A percentile compares a stretch with the other conserved stretches of the same genome.
These are phyloP conservation scores for Rhizopogon rudus DNA, from an alignment of 768 basidiomycete genomes.

Conservation along the genomic window DNA sequence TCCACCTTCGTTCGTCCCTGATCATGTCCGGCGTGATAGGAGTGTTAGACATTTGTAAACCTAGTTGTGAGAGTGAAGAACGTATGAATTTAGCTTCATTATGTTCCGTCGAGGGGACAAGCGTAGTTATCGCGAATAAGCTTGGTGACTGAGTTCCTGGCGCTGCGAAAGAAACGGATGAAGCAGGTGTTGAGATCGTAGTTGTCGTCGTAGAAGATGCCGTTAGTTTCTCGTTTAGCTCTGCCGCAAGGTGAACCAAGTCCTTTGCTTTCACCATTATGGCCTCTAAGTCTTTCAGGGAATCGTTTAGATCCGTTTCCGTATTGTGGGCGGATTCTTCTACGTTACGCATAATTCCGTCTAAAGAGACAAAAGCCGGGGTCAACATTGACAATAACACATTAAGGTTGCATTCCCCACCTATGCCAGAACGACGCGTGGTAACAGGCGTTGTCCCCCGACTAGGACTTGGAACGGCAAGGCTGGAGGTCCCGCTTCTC, in stretches of 20 bases:
- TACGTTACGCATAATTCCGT: conserved; percentile 77
- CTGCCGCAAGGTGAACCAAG: conserved; percentile 86
- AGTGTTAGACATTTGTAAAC: conserved; percentile 69
- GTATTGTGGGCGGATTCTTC: conserved; percentile 61
- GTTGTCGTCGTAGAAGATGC: conserved; percentile 27
- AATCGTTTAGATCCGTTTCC: conserved; percentile 63
- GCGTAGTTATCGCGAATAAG: conserved; percentile 21
- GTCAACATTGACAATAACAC: not conserved
- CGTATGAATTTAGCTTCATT: conserved; percentile 87
- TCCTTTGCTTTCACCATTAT: conserved; percentile 89
- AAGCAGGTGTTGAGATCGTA: conserved; percentile 2
- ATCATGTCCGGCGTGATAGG: conserved; percentile 91
- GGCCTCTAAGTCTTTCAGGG: conserved; percentile 83
- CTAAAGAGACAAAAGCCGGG: conserved; percentile 21
- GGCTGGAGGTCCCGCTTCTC: conserved; percentile 17
- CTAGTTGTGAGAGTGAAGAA: conserved; percentile 85
- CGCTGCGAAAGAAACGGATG: conserved; percentile 7
- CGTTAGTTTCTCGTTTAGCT: conserved; percentile 80
- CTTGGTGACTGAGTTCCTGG: conserved; percentile 13
- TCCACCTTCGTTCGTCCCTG: conserved; percentile 74
- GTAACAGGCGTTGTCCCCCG: conserved; percentile 10
- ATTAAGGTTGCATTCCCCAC: conserved; percentile 10
- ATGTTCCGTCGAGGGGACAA: conserved; percentile 49
- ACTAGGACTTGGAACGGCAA: conserved; percentile 13
- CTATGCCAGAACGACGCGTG: conserved; percentile 23